Evolutionary conservation across 2,329 filamentous ascomycete genomes (phyloP), one percentile per base, ranked within the genome.

Genomic region (Colletotrichum truncatum): DNA sequence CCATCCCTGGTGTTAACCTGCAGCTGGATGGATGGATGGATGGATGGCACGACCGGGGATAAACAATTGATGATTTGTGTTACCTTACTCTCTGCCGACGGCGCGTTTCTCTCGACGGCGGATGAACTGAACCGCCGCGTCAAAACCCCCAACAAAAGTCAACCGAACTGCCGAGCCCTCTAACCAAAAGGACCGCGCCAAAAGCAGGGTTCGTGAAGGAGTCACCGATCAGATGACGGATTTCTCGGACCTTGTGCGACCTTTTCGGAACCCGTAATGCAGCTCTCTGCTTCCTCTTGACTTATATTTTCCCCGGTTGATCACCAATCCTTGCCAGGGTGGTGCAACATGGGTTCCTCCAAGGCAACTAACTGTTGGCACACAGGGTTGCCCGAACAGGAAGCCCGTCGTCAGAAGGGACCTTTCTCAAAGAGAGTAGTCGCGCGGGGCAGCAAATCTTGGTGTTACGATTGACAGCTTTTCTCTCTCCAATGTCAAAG

Each of bases 191-290:
- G 16, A n/a, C 28, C n/a, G 61, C 61, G 46, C 28, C 16, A 53
- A 48, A 45, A 65, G 48, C 58, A 66, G 58, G 64, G 64, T 63
- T 63, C 38, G 36, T 45, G n/a, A 66, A 32, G 58, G 58, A 52
- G 43, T 66, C 60, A 46, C 52, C 32, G 43, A 64, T 66, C 63
- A 57, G 63, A 57, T 66, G 59, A 66, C 53, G 36, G 51, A 9
- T 43, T 64, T 66, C 23, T 57, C 30, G 30, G 41, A 12, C 28
- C 14, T 56, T 34, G 14, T 28, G 48, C 38, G 32, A 53, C 49
- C 36, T 36, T 53, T 49, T 43, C 26, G 32, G 38, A 60, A 65
- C 57, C 62, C 53, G 54, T 51, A 54, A 21, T 23, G 46, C 21
- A 51, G 48, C 18, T n/a, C n/a, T n/a, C n/a, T n/a, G n/a, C n/a